Base-by-base conservation (phyloP, 495 filamentous ascomycete species). In the Aspergillus ostianus region DNA sequence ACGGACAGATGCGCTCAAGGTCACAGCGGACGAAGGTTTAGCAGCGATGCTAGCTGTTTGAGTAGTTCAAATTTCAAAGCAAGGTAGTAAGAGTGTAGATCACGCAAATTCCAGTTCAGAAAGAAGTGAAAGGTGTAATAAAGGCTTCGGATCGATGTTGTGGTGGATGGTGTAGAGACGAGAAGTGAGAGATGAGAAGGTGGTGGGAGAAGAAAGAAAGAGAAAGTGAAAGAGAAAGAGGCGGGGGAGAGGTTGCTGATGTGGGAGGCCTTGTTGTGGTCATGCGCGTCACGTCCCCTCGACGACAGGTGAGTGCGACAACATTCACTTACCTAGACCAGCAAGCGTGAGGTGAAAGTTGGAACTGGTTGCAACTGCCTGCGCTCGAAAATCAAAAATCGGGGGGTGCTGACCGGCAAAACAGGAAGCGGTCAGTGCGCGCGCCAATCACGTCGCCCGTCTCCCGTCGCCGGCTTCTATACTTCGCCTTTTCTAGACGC, bases 291-390 rank as follows among this genome's bases (percentile, higher is more conserved):
- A 59, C 47, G 59, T 48, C n/a, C 27, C 46, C 46, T 48, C 13
- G 8, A 4, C 20, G 32, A 15, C 5, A 23, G 23, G 18, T 20
- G 20, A 6, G 13, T 47, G 12, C 21, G 19, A 46, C 47, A 45
- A 46, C 46, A 59, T 65, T 65, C 47, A 59, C 58, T 61, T 52
- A 59, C 63, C 58, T 45, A 12, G 23, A 6, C 19, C 27, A 60
- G 48, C 20, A 53, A 45, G 20, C 18, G 26, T 53, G 50, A 57
- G 30, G 53, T 45, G 54, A 44, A 19, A 30, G 45, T 26, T 41
- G 36, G 29, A 10, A 32, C 3, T 32, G 2, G 29, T 32, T 32
- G 29, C 29, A 32, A 32, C 29, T 32, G 29, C 29, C 29, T 32
- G 29, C 29, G 29, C 29, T 32, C 6, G 29, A 32, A 32, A 32